phyloP scores from a whole-genome alignment of 139 green algal genomes.

The Ettlia oleoabundans region DNA sequence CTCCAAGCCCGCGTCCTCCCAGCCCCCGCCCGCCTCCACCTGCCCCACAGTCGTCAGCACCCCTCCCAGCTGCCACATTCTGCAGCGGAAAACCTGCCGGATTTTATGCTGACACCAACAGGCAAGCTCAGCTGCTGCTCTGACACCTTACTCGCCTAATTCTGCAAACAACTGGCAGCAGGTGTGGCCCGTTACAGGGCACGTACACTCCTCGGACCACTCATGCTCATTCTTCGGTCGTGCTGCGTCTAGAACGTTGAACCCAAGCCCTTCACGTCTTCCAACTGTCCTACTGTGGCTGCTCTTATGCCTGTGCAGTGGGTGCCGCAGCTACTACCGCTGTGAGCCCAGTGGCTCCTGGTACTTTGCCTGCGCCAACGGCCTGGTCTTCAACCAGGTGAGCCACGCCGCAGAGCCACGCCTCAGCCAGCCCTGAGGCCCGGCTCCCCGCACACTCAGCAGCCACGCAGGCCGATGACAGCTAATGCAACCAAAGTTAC shows the following conservation, averaged over 20 bases:
- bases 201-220: no score
- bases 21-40: background rate
- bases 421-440: background rate
- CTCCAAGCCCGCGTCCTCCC: background rate
- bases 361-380: constrained; percentile 4
- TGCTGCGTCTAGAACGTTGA: background rate
- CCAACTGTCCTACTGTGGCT: background rate
- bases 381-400: constrained; percentile 27
- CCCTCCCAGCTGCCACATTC: background rate
- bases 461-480: background rate
- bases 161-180: background rate
- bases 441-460: no score
- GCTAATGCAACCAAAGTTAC: background rate
- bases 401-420: background rate
- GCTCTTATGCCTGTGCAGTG: background rate
- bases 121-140: background rate
- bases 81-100: constrained; percentile 6
- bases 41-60: background rate
- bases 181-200: no score
- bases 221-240: no score
- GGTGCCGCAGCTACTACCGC: constrained; percentile 18
- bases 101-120: constrained; percentile 28
- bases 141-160: background rate
- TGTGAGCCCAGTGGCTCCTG: constrained; percentile 5
- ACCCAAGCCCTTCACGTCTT: background rate